Evolutionary conservation across 495 filamentous ascomycete genomes (phyloP).

Genomic region (Aspergillus baeticus): DNA sequence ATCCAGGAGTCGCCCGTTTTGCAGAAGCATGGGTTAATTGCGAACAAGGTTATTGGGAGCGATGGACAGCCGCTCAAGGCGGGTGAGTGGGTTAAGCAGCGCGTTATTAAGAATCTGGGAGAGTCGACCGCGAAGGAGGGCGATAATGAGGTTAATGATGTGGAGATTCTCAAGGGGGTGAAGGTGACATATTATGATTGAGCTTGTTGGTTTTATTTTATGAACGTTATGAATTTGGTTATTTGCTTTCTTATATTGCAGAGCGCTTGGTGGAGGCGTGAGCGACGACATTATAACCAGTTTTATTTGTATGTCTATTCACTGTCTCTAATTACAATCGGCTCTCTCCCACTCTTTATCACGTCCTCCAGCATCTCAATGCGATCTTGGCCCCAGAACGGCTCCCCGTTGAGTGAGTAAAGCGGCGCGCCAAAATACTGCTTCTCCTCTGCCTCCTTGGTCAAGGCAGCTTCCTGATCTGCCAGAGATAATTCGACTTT

Average conservation of each 20-base stretch:
- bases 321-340: background rate
- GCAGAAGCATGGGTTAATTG: background rate
- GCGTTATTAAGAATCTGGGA: slow-evolving; percentile 9
- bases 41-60: slow-evolving; percentile 1
- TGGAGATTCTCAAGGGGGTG: slow-evolving; percentile 9
- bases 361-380: slow-evolving; percentile 12
- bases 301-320: background rate
- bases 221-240: no score
- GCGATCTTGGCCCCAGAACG: slow-evolving; percentile 13
- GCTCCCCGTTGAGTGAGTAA: background rate
- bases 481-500: background rate
- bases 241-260: no score
- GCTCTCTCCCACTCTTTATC: background rate
- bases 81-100: slow-evolving; percentile 12
- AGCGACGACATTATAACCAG: no score
- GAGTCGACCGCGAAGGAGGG: background rate
- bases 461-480: background rate
- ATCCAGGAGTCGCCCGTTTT: slow-evolving; percentile 8
- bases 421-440: slow-evolving; percentile 9
- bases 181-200: background rate
- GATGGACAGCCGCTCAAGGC: slow-evolving; percentile 9
- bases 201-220: background rate
- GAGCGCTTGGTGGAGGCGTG: no score
- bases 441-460: slow-evolving; percentile 3
- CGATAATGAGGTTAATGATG: slow-evolving; percentile 4